A percentile compares a stretch with the other conserved stretches of the same genome.
Evolutionary conservation across 345 rosid genomes (phyloP).

Genomic region (Salix arbutifolia): DNA sequence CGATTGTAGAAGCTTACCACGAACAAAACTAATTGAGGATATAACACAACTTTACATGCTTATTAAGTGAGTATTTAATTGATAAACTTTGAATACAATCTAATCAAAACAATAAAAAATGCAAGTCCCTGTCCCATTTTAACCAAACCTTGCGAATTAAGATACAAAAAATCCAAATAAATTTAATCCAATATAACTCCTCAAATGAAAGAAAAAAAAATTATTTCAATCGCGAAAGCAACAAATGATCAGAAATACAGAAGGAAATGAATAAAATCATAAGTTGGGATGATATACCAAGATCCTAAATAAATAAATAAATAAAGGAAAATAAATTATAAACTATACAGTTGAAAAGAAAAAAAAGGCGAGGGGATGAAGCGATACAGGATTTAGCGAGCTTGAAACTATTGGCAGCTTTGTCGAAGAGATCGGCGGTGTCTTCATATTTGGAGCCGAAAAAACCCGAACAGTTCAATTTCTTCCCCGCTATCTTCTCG

Average conservation of each 20-base stretch:
- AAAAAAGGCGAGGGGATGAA: not conserved
- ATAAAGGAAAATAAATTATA: not conserved
- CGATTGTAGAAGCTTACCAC: not conserved
- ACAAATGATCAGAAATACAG: not conserved
- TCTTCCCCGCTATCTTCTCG: conserved; percentile 67
- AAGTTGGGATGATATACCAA: not conserved
- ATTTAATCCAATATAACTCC: no score
- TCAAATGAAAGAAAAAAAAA: no score
- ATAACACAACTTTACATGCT: not conserved
- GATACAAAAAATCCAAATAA: no score
- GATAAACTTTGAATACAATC: not conserved
- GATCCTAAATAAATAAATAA: not conserved
- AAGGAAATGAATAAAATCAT: not conserved
- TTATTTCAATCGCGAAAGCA: no score
- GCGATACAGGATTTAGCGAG: conserved; percentile 61
- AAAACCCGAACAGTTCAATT: conserved; percentile 53
- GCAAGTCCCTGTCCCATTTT: not conserved
- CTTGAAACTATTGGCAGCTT: conserved; percentile 68
- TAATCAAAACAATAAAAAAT: not conserved
- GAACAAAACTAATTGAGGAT: not conserved
- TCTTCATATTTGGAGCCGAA: conserved; percentile 61
- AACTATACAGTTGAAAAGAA: not conserved
- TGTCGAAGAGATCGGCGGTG: conserved; percentile 74
- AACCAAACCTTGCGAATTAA: not conserved
- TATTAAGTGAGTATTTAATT: not conserved